These are phyloP conservation scores for Gonapodya prolifera DNA, from an alignment of 192 early-diverging fungal genomes.

Conservation along the genomic window DNA sequence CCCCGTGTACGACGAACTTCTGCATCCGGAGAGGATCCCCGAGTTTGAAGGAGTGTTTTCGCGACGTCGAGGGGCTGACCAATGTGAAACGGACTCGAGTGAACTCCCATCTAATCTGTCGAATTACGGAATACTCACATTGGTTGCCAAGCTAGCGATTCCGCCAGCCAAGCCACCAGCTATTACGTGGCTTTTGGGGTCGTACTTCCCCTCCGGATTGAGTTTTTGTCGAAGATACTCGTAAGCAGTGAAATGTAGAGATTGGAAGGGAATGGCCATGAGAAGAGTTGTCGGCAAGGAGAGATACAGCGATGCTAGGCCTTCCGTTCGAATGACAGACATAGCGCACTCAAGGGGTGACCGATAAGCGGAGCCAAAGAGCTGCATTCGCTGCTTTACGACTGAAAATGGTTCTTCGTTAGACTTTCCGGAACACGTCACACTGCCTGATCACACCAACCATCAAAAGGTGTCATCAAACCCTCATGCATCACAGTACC, in stretches of 20 bases:
- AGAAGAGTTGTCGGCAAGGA: slow-evolving; percentile 87
- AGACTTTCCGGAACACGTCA: background rate
- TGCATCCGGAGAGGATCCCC: slow-evolving; percentile 59
- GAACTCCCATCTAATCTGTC: too few relatives aligned
- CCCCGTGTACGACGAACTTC: slow-evolving; percentile 60
- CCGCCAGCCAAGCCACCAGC: slow-evolving; percentile 84
- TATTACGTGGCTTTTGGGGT: slow-evolving; percentile 71
- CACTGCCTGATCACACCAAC: slow-evolving; percentile 17
- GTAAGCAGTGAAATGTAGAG: slow-evolving; percentile 85
- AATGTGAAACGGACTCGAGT: background rate
- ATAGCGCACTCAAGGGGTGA: slow-evolving; percentile 56
- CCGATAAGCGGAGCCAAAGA: slow-evolving; percentile 58
- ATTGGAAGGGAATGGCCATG: slow-evolving; percentile 93
- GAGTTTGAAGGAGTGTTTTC: slow-evolving; percentile 90
- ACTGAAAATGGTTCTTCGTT: slow-evolving; percentile 22
- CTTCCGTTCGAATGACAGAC: slow-evolving; percentile 59
- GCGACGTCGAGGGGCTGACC: slow-evolving; percentile 74
- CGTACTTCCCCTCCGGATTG: slow-evolving; percentile 69
- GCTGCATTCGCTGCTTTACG: slow-evolving; percentile 92
- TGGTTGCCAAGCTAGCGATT: slow-evolving; percentile 74
- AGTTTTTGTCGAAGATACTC: slow-evolving; percentile 72
- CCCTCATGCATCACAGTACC: slow-evolving; percentile 51
- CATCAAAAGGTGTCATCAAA: slow-evolving; percentile 96
- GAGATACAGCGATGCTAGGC: slow-evolving; percentile 75
- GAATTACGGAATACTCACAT: slow-evolving; percentile 12